Conservation (phyloP, 2,329 filamentous ascomycete genomes). For the Septoria petroselini region DNA sequence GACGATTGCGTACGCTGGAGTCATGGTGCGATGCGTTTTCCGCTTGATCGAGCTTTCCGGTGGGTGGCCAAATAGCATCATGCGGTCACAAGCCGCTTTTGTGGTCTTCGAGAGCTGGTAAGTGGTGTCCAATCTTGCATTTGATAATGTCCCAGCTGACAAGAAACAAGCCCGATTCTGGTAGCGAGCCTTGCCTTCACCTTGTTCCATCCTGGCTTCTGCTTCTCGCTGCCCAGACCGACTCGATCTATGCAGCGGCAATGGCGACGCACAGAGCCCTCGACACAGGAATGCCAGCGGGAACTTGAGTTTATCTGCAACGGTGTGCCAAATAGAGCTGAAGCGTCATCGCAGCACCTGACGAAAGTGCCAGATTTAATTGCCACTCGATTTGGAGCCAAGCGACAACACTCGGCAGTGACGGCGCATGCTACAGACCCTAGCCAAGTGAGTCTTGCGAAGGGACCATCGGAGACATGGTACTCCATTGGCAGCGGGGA, state of each 20-base stretch:
- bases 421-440: background rate
- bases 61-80: constrained; percentile 4
- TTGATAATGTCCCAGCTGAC: background rate
- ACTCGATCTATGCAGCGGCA: background rate
- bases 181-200: constrained; percentile 8
- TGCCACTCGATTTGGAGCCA: background rate
- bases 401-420: background rate
- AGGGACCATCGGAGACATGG: constrained; percentile 1
- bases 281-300: background rate
- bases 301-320: background rate
- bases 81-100: constrained; percentile 9
- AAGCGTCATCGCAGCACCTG: background rate
- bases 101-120: constrained; percentile 11
- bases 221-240: background rate
- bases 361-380: background rate
- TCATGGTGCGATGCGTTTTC: constrained; percentile 5
- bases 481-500: constrained; percentile 4
- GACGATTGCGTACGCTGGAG: constrained; percentile 1
- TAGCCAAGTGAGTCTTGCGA: constrained; percentile 3
- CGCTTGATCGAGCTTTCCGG: background rate
- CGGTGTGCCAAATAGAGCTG: background rate
- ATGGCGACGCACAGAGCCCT: background rate
- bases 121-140: background rate
- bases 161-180: constrained; percentile 1
- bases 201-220: constrained; percentile 11